phyloP scores from a whole-genome alignment of 2,329 filamentous ascomycete species.

The Thermomyces lanuginosus region DNA sequence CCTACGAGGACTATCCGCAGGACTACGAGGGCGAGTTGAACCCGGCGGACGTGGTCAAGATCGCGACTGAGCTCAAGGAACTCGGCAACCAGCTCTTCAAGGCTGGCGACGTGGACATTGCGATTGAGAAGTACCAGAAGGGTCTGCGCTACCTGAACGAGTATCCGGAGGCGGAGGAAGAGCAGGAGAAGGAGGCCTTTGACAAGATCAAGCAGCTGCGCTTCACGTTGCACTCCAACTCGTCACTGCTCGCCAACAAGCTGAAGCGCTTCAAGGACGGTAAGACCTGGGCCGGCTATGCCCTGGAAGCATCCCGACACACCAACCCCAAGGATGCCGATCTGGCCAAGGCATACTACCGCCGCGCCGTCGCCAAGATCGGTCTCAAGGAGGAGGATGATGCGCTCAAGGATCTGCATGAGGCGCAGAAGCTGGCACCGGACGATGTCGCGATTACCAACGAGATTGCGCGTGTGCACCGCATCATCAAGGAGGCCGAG shows the following conservation, averaged over 20 bases:
- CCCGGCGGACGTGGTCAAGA: slow-evolving; percentile 52
- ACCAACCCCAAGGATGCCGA: slow-evolving; percentile 54
- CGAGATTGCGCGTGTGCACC: slow-evolving; percentile 66
- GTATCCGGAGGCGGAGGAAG: slow-evolving; percentile 53
- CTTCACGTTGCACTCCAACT: slow-evolving; percentile 77
- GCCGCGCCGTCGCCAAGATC: slow-evolving; percentile 59
- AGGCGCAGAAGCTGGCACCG: slow-evolving; percentile 59
- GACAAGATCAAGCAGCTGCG: slow-evolving; percentile 55
- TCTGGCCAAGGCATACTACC: slow-evolving; percentile 76
- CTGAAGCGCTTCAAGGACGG: slow-evolving; percentile 55
- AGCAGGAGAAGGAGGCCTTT: slow-evolving; percentile 52
- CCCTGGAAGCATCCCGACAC: slow-evolving; percentile 45
- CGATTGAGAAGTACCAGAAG: slow-evolving; percentile 87
- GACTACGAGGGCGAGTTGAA: slow-evolving; percentile 51
- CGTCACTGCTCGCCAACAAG: slow-evolving; percentile 73
- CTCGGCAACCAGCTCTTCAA: slow-evolving; percentile 92
- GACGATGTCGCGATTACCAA: slow-evolving; percentile 56
- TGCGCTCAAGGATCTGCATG: slow-evolving; percentile 57
- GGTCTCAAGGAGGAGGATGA: slow-evolving; percentile 71
- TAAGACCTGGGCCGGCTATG: slow-evolving; percentile 52
- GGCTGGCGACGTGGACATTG: slow-evolving; percentile 49
- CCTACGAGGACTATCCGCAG: slow-evolving; percentile 90
- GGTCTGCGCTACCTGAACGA: slow-evolving; percentile 77
- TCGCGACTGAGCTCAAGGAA: slow-evolving; percentile 72
- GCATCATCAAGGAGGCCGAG: slow-evolving; percentile 51